These are phyloP conservation scores for Aureobasidium mangrovei DNA, from an alignment of 2,329 filamentous ascomycete species.

Conservation along the genomic window DNA sequence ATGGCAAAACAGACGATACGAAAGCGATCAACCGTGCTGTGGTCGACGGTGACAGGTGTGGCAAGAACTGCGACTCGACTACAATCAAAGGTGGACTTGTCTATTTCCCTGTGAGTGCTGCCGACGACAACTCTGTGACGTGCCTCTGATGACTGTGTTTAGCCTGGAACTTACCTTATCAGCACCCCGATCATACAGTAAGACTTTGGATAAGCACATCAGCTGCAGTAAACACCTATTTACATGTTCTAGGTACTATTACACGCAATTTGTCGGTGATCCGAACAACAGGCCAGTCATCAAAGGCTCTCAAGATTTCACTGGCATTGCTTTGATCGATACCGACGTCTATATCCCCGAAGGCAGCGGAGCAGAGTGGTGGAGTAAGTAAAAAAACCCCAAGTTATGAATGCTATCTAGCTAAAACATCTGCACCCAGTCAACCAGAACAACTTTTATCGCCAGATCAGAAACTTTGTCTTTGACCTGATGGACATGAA, in stretches of 20 bases:
- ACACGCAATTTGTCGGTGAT: neutral
- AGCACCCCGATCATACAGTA: neutral
- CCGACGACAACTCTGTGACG: no score
- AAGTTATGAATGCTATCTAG: no score
- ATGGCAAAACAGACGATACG: constrained; percentile 73
- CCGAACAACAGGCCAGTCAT: neutral
- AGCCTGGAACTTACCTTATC: neutral
- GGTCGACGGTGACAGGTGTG: constrained; percentile 22
- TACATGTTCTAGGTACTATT: no score
- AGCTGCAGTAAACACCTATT: no score
- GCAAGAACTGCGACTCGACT: neutral
- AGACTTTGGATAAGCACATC: no score
- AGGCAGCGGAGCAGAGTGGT: neutral
- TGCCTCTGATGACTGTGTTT: no score
- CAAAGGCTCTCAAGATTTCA: neutral
- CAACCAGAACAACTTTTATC: constrained; percentile 41
- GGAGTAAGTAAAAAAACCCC: no score
- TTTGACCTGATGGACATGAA: constrained; percentile 38
- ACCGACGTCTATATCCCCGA: neutral
- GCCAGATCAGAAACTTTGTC: constrained; percentile 49
- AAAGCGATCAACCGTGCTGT: constrained; percentile 62
- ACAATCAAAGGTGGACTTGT: neutral
- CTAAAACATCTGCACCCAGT: neutral
- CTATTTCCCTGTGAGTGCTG: neutral
- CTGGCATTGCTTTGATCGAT: neutral